Conservation (phyloP, 768 basidiomycete species). For the Russula compacta region DNA sequence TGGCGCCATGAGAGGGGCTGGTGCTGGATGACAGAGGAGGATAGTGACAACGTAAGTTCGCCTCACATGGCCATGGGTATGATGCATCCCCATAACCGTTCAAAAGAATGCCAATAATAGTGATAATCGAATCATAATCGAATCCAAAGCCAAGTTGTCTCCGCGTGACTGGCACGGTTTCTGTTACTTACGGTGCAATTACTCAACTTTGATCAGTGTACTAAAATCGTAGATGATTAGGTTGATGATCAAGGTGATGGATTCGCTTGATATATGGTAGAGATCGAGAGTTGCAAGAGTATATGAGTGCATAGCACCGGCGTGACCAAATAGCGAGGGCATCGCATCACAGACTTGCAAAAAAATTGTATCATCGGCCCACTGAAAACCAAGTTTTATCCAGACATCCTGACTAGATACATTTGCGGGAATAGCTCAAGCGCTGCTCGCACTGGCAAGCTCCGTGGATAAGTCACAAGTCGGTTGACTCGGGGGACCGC, state of each 20-base stretch:
- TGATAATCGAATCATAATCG: background rate
- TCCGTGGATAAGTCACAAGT: slow-evolving; percentile 1
- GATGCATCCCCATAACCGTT: background rate
- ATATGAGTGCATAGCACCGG: background rate
- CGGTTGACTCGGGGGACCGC: background rate
- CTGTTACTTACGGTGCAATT: background rate
- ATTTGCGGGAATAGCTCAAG: background rate
- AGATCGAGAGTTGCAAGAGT: background rate
- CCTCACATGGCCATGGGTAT: background rate
- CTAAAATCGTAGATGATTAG: background rate
- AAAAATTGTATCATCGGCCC: too few relatives aligned
- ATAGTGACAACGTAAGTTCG: background rate
- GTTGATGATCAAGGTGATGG: background rate
- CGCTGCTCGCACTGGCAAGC: background rate
- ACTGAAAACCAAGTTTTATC: too few relatives aligned
- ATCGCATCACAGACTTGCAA: background rate
- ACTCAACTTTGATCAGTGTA: background rate
- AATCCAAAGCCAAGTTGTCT: background rate
- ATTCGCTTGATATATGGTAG: background rate
- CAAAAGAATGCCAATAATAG: background rate
- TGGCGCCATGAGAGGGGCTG: background rate
- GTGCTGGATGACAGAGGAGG: background rate
- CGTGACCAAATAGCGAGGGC: background rate
- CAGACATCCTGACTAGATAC: background rate
- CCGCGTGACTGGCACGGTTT: background rate